Evolutionary conservation across 345 rosid species (phyloP).

Genomic region (Erodium maritimum): DNA sequence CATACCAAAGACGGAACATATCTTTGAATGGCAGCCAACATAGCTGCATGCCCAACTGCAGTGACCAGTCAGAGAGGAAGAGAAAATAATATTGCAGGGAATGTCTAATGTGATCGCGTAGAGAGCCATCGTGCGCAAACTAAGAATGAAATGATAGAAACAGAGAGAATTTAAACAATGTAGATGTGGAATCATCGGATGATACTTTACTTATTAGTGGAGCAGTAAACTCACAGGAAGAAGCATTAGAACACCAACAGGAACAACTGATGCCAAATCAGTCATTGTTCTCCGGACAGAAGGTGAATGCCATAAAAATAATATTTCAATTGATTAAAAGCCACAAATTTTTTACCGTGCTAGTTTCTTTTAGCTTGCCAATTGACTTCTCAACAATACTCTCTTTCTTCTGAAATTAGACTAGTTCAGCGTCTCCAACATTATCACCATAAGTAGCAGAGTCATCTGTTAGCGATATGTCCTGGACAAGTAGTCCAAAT

Average conservation of each 20-base stretch:
- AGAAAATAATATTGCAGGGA: not conserved
- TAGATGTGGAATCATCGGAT: too few species aligned
- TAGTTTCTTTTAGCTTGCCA: constrained; percentile 68
- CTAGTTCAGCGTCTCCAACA: constrained; percentile 29
- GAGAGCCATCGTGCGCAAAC: too few species aligned
- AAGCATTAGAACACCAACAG: constrained; percentile 88
- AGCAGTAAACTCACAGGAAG: constrained; percentile 62
- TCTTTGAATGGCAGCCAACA: constrained; percentile 76
- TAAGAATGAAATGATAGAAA: too few species aligned
- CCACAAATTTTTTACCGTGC: constrained; percentile 44
- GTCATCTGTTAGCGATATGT: constrained; percentile 27
- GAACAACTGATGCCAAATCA: constrained; percentile 86
- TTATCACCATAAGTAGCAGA: constrained; percentile 18
- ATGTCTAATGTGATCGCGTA: too few species aligned
- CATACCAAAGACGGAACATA: constrained; percentile 58
- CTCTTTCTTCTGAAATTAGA: constrained; percentile 48
- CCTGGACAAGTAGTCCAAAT: constrained; percentile 18
- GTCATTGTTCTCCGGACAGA: constrained; percentile 59
- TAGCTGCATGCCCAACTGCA: constrained; percentile 85
- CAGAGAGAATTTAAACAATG: too few species aligned
- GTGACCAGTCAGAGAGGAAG: constrained; percentile 39
- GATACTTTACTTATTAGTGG: too few species aligned
- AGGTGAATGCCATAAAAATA: too few species aligned
- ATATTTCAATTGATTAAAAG: too few species aligned
- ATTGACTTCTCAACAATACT: constrained; percentile 62